Percentiles rank a stretch among this genome's conserved stretches.
Conservation (phyloP, 331 rosid species). For the Phaseolus coccineus region DNA sequence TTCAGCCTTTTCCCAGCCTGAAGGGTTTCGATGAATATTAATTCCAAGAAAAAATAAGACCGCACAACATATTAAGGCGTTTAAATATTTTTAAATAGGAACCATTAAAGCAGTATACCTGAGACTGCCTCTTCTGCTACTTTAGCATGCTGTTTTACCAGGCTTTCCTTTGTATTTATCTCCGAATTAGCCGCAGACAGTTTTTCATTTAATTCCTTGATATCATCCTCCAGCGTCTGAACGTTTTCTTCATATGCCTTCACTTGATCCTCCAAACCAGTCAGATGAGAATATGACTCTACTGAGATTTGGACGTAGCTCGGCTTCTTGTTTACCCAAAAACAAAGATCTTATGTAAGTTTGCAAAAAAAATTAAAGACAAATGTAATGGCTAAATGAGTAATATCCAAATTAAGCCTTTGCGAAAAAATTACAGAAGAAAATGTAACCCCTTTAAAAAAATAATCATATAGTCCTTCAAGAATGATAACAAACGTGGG, state of each 20-base stretch:
- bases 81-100: not conserved
- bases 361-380: not conserved
- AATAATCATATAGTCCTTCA: not conserved
- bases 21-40: constrained; percentile 29
- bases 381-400: not conserved
- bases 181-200: constrained; percentile 79
- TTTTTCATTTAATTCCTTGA: constrained; percentile 71
- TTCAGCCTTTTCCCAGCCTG: constrained; percentile 99
- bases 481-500: not conserved
- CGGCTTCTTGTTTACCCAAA: constrained; percentile 65
- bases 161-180: constrained; percentile 80
- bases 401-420: not conserved
- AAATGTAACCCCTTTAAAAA: not conserved
- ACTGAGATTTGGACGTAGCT: constrained; percentile 92
- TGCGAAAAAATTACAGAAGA: not conserved
- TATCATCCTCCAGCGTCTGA: constrained; percentile 73
- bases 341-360: not conserved
- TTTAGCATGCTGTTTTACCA: constrained; percentile 95
- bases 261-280: constrained; percentile 88
- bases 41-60: constrained; percentile 32
- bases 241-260: constrained; percentile 76
- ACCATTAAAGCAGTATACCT: constrained; percentile 58
- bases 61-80: constrained; percentile 24
- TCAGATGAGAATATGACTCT: constrained; percentile 90
- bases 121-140: constrained; percentile 99